phyloP scores from a whole-genome alignment of 116 monocot species.

The Trichopus zeylanicus region DNA sequence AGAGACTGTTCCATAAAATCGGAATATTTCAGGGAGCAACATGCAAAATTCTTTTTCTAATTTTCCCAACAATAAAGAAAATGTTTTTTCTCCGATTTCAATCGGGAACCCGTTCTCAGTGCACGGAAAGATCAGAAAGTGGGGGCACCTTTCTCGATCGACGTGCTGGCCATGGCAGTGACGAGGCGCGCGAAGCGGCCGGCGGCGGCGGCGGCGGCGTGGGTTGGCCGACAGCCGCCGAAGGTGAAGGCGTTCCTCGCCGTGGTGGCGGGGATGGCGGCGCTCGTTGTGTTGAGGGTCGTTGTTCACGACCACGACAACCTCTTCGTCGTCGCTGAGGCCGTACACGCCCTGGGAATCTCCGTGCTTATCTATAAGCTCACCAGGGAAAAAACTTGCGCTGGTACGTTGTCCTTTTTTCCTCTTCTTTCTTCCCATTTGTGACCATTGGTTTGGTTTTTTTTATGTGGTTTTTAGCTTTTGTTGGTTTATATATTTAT shows the following conservation, averaged over 20 bases:
- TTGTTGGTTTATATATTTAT: too few relatives aligned
- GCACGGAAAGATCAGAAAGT: too few relatives aligned
- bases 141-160: too few relatives aligned
- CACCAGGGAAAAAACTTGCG: slow-evolving; percentile 57
- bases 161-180: neutral
- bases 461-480: neutral
- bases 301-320: slow-evolving; percentile 47
- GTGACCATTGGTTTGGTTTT: neutral
- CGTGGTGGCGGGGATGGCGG: slow-evolving; percentile 35
- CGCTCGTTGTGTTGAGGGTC: slow-evolving; percentile 28
- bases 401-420: slow-evolving; percentile 23
- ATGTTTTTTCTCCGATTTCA: too few relatives aligned
- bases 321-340: slow-evolving; percentile 35
- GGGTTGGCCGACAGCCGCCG: slow-evolving; percentile 34
- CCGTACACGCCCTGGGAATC: slow-evolving; percentile 52
- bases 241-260: slow-evolving; percentile 35
- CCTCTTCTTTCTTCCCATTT: too few relatives aligned
- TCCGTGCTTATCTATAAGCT: slow-evolving; percentile 63
- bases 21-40: too few relatives aligned
- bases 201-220: slow-evolving; percentile 12
- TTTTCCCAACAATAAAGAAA: too few relatives aligned
- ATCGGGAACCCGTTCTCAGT: too few relatives aligned
- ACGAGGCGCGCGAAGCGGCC: neutral
- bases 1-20: too few relatives aligned
- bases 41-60: too few relatives aligned